phyloP scores from a whole-genome alignment of 345 rosid species.

The Microthlaspi erraticum region DNA sequence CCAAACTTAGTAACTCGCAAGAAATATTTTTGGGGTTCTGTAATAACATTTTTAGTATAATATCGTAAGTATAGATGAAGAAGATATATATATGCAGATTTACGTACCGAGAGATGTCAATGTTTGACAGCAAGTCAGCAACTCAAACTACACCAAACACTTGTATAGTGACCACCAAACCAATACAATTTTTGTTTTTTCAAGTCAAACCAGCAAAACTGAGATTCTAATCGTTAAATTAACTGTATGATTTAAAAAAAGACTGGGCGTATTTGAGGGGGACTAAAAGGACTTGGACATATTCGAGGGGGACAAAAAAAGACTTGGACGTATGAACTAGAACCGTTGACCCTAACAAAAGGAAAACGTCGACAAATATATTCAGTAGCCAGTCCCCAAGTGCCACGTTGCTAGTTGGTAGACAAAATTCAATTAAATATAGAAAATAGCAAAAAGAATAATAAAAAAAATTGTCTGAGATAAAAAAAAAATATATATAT shows the following conservation, averaged over 20 bases:
- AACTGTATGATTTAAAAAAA: neutral
- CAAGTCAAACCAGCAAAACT: too few species aligned
- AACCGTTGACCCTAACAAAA: neutral
- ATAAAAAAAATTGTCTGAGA: neutral
- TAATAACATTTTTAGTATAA: neutral
- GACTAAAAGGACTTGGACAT: neutral
- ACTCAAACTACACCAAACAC: slow-evolving; percentile 19
- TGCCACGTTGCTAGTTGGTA: slow-evolving; percentile 23
- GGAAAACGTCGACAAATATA: neutral
- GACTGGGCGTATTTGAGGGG: slow-evolving; percentile 1
- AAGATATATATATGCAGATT: too few species aligned
- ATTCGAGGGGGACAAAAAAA: neutral
- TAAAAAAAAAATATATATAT: too few species aligned
- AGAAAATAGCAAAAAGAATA: slow-evolving; percentile 5
- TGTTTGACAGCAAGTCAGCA: slow-evolving; percentile 9
- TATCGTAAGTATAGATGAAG: neutral
- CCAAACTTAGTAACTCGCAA: neutral
- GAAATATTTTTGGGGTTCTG: neutral
- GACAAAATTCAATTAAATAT: slow-evolving; percentile 9
- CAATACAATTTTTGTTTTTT: neutral
- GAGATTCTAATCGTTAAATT: neutral
- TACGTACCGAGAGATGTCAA: neutral
- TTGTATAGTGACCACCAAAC: neutral
- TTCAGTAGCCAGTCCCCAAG: neutral
- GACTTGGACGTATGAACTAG: slow-evolving; percentile 26